Base-by-base conservation (phyloP, 192 early-diverging fungal species). In the Coemansia sp. region DNA sequence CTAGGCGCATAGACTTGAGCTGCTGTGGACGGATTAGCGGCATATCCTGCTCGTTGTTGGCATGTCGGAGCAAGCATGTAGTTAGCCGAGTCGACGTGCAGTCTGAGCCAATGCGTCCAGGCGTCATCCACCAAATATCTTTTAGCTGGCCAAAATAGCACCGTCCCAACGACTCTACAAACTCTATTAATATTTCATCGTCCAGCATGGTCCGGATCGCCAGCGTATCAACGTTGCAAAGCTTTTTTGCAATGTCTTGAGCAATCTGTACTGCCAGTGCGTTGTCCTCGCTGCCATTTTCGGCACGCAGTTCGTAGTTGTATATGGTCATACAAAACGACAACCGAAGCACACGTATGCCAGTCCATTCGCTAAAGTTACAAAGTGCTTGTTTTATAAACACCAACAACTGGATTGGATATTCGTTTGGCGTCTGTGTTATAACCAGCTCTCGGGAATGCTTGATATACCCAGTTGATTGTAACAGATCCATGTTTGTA, bases 61-160 rank as follows among this genome's bases (percentile, higher is more conserved):
- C 57, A 8, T 39, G 37, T 4, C 39, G 21, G 4, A 58, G 21
- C 39, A 15, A 14, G 22, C 57, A 58, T 1, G 14, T 23, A 5
- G 21, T 22, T 27, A 58, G 57, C 22, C 23, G 21, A 22, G 38
- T 15, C 1, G 57, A 15, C 5, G 21, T 45, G 57, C 57, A 58
- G 1, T 39, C 19, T 1, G 39, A 43, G n/a, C 57, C 38, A 5
- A 58, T 21, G 14, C 3, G 1, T 5, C 19, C 57, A 4, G 37
- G 39, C 21, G 25, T 45, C 19, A 24, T 25, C 57, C 57, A 58
- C 21, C n/a, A 22, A 6, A 58, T 5, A 10, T 58, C 38, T 23
- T 21, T 45, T 15, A 58, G 39, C 57, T 43, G 15, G 57, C 22
- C 38, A 58, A 58, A 58, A 7, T 45, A 58, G 19, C 37, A 8